Percentiles rank a stretch among this genome's conserved stretches.
Conservation (phyloP, 1,284 basidiomycete genomes). For the Fomitiporia mediterranea region DNA sequence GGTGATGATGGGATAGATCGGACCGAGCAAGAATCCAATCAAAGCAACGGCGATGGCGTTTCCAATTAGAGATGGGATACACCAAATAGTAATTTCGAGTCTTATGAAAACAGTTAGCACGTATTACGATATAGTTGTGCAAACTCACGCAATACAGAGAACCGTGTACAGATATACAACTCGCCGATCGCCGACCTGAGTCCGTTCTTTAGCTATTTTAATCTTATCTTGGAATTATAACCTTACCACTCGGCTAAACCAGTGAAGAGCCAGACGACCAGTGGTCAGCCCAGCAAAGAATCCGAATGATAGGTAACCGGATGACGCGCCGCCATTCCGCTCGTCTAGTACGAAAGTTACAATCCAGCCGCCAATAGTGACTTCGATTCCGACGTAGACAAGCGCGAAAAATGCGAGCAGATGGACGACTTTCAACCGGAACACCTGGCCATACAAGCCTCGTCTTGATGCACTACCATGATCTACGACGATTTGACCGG, state of each 20-base stretch:
- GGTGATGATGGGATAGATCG: conserved; percentile 68
- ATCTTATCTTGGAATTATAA: not conserved
- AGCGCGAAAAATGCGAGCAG: conserved; percentile 56
- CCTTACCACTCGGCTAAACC: conserved; percentile 52
- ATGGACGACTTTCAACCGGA: conserved; percentile 51
- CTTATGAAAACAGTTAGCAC: conserved; percentile 11
- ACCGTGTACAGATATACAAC: conserved; percentile 50
- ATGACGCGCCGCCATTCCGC: conserved; percentile 41
- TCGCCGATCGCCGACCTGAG: conserved; percentile 51
- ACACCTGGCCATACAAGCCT: conserved; percentile 51
- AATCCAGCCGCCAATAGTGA: conserved; percentile 64
- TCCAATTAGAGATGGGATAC: conserved; percentile 30
- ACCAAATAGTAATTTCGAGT: conserved; percentile 38
- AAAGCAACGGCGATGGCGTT: conserved; percentile 36
- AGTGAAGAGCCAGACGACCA: conserved; percentile 51
- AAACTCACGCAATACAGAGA: conserved; percentile 48
- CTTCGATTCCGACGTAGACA: conserved; percentile 67
- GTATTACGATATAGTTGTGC: too few species aligned
- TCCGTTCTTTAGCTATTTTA: not conserved
- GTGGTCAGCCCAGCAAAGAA: conserved; percentile 59
- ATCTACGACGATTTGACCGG: conserved; percentile 32
- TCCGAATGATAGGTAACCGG: conserved; percentile 50
- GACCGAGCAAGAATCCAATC: conserved; percentile 43
- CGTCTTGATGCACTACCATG: conserved; percentile 34
- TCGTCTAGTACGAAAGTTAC: conserved; percentile 53